phyloP scores from a whole-genome alignment of 23 red algal genomes.

The Chondrus crispus region DNA sequence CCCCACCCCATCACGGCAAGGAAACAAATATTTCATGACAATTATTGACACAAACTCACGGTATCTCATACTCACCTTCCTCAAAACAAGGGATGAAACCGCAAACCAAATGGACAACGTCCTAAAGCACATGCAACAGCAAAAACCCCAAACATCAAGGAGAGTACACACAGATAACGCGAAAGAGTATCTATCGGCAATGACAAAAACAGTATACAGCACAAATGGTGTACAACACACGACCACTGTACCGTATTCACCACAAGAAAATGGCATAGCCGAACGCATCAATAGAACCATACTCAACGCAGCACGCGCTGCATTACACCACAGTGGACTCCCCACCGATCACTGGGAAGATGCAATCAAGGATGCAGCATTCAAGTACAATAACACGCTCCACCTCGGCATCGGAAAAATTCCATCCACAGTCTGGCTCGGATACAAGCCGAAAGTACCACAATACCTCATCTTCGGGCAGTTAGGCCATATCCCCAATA shows the following conservation, averaged over 20 bases:
- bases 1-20: too few relatives aligned
- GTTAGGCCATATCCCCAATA: not conserved
- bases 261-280: not conserved
- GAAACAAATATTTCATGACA: too few relatives aligned
- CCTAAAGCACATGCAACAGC: too few relatives aligned
- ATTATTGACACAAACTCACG: too few relatives aligned
- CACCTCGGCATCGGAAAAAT: not conserved
- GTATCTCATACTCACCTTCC: too few relatives aligned
- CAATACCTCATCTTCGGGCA: not conserved
- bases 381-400: constrained; percentile 10
- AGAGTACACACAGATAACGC: not conserved
- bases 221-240: not conserved
- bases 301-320: not conserved
- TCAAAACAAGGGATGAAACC: too few relatives aligned
- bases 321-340: not conserved
- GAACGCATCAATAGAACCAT: constrained; percentile 14
- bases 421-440: not conserved
- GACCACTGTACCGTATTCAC: not conserved
- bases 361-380: not conserved
- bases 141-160: too few relatives aligned
- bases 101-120: too few relatives aligned
- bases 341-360: not conserved
- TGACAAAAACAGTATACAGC: not conserved
- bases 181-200: not conserved
- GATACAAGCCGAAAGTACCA: not conserved